These are phyloP conservation scores for Sarcodon aspratus DNA, from an alignment of 768 basidiomycete genomes.

Conservation along the genomic window DNA sequence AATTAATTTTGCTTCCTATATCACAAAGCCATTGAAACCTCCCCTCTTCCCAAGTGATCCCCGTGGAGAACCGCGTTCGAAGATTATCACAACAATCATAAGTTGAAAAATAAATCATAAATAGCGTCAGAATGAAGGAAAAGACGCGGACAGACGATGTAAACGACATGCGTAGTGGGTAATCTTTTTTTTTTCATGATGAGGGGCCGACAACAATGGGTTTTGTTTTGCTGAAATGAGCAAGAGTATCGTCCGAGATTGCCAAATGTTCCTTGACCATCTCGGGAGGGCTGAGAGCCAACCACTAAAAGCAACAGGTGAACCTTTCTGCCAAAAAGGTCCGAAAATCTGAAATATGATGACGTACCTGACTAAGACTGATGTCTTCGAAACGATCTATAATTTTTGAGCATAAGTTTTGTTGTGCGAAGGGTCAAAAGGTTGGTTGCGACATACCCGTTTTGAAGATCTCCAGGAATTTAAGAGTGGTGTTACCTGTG, in stretches of 20 bases:
- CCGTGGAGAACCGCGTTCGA: too few relatives aligned
- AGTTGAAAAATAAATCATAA: too few relatives aligned
- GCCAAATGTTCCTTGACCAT: conserved; percentile 35
- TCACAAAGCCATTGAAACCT: too few relatives aligned
- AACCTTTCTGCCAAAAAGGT: background rate
- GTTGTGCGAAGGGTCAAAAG: background rate
- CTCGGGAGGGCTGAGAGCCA: conserved; percentile 31
- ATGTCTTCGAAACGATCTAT: conserved; percentile 42
- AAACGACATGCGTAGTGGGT: too few relatives aligned
- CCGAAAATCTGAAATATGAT: background rate
- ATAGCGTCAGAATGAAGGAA: too few relatives aligned
- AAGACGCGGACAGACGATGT: too few relatives aligned
- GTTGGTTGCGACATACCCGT: conserved; percentile 20
- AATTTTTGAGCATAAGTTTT: background rate
- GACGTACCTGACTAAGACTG: conserved; percentile 27
- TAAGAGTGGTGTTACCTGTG: conserved; percentile 45
- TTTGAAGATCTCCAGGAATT: conserved; percentile 53
- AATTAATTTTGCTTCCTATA: too few relatives aligned
- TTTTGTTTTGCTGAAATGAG: conserved; percentile 26
- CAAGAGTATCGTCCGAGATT: conserved; percentile 24
- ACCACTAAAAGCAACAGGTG: background rate
- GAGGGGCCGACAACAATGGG: conserved; percentile 26
- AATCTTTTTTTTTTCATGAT: too few relatives aligned
- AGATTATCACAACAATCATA: too few relatives aligned
- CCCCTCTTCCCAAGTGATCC: too few relatives aligned